Evolutionary conservation across 202 grass and related monocot species (phyloP).

Genomic region (Elaeis oleifera): DNA sequence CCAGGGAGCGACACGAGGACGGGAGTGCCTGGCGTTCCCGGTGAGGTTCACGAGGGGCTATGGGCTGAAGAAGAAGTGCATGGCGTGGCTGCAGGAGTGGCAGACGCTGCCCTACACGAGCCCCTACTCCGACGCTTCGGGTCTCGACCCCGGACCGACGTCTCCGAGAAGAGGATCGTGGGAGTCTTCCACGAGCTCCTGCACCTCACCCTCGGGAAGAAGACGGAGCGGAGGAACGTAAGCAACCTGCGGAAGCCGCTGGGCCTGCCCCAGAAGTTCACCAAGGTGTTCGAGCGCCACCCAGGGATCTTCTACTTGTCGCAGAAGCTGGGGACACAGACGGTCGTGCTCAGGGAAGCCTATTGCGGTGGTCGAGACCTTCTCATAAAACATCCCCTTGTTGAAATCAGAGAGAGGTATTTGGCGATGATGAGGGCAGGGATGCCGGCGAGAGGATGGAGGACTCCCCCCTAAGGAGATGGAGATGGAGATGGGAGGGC

Average conservation of each 20-base stretch:
- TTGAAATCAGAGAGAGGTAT: constrained; percentile 59
- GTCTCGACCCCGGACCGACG: constrained; percentile 55
- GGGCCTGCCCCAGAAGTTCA: constrained; percentile 73
- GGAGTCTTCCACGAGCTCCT: constrained; percentile 78
- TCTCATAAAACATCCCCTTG: constrained; percentile 47
- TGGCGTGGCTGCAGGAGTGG: constrained; percentile 64
- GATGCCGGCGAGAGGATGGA: constrained; percentile 21
- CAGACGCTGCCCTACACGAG: constrained; percentile 58
- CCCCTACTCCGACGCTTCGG: constrained; percentile 48
- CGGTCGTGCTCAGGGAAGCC: constrained; percentile 63
- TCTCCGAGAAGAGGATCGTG: constrained; percentile 64
- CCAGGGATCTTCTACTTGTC: constrained; percentile 83
- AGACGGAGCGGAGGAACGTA: constrained; percentile 49
- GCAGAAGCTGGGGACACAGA: constrained; percentile 51
- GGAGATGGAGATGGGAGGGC: too few species aligned
- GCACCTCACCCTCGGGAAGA: constrained; percentile 68
- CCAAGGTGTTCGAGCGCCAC: constrained; percentile 81
- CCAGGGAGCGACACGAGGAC: constrained; percentile 6
- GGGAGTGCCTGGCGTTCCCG: constrained; percentile 44
- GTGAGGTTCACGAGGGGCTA: constrained; percentile 57
- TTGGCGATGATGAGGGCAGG: constrained; percentile 32
- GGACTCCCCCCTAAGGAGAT: too few species aligned
- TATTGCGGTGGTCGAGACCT: constrained; percentile 40
- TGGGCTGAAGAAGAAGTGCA: constrained; percentile 56
- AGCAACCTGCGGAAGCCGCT: constrained; percentile 82